Base-by-base conservation (phyloP, 1,139 yeast species). In the Candida albicans region DNA sequence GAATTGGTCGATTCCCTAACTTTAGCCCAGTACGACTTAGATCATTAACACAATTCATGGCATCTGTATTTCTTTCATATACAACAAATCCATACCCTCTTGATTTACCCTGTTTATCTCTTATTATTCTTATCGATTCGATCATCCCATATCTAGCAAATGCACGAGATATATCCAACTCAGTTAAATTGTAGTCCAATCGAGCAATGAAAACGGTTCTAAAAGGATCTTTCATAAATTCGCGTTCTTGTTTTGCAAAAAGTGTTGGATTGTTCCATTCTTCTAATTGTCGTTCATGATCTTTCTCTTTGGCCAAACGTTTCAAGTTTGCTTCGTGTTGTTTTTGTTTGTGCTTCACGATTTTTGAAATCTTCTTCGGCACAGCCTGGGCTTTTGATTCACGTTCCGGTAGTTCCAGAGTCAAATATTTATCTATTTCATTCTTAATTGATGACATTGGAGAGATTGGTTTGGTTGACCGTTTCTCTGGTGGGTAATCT, bases 21-120 rank as follows among this genome's bases (percentile, higher is more conserved):
- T 64, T 63, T n/a, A 73, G 45, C 0, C 79, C 78, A 24, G 79
- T 61, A 0, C 88, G 81, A 27, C 84, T 79, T 30, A 80, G 75
- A 33, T 75, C 82, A 29, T 73, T 68, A n/a, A 77, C 73, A 11
- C 95, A 90, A 49, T 46, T 61, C 47, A 71, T 74, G 49, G 86
- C 85, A 54, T 79, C 87, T 13, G 62, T 56, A 43, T 77, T 85
- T 38, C 73, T 69, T 54, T 79, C 84, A 62, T 79, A 91, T 4
- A 85, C 84, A 1, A 91, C 70, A 60, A 93, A 93, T 1, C 87
- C 98, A 59, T 93, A 93, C 0, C 98, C 98, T 47, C 81, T 69
- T 0, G 95, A 79, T 50, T 78, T 76, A 27, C 78, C 77, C 0
- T 70, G 56, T 2, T 57, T 58, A 55, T 86, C 86, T 50, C 88